Evolutionary conservation across 202 grass and related monocot species (phyloP), one percentile per base, ranked within the genome.

Genomic region (Schoenoplectus tabernaemontani): DNA sequence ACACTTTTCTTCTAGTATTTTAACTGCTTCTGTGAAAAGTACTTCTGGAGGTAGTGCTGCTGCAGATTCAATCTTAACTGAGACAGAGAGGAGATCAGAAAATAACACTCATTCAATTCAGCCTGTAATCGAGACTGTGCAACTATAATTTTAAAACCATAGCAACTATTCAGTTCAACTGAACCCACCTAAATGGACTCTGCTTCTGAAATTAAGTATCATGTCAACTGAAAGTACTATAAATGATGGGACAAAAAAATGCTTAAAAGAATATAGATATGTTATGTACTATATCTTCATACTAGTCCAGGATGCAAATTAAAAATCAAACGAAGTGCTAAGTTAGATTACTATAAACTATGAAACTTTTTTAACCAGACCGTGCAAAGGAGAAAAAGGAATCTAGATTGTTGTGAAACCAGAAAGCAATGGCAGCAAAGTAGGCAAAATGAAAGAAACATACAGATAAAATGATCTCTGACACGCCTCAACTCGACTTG

Each of bases 391-490:
- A 48, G 5, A 51, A 50, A 47, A 33, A n/a, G n/a, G n/a, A n/a
- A 22, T 48, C 6, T 30, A 28, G 5, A 46, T 53, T 53, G 53
- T 3, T 9, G 24, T 24, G 13, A 8, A 33, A 74, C 44, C 44
- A 73, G 6, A 73, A 51, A n/a, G 26, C 12, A 32, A 33, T n/a
- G 43, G 44, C 15, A 74, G 17, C 69, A 19, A 51, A 74, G 28
- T n/a, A 74, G 26, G 69, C 38, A n/a, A 75, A 59, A 41, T 37
- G 34, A 66, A 46, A 76, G 32, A 65, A 15, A 88, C 91, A 90
- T 92, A 97, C 94, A 94, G 60, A 97, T 97, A 80, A 97, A 93
- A 64, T 97, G 94, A 81, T 97, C 87, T 83, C 87, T 92, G 22
- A 92, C 89, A 39, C 89, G 91, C 22, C 84, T 74, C 36, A 97